These are phyloP conservation scores for Excoecaria cochinchinensis DNA, from an alignment of 345 rosid species.

Conservation along the genomic window DNA sequence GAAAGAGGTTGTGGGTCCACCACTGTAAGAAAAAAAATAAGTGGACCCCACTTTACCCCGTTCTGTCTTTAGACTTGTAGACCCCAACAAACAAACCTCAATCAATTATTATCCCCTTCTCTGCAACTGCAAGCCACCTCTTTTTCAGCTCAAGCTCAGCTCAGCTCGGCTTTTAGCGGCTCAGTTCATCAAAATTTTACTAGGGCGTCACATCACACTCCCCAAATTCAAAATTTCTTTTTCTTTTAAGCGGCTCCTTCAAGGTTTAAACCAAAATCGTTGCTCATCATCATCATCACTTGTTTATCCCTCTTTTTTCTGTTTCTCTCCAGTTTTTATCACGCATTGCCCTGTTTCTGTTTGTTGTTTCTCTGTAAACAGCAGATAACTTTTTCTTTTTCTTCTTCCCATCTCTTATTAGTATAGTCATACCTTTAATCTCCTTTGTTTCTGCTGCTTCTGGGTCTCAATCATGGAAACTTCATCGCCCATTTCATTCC, in stretches of 20 bases:
- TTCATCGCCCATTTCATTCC: conserved; percentile 44
- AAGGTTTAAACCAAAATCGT: conserved; percentile 25
- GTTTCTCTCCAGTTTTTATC: background rate
- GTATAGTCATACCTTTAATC: background rate
- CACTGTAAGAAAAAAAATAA: background rate
- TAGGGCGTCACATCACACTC: background rate
- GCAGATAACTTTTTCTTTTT: background rate
- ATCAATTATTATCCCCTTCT: conserved; percentile 28
- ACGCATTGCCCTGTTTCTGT: conserved; percentile 2
- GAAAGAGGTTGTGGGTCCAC: conserved; percentile 11
- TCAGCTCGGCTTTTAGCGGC: background rate
- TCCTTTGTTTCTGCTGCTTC: background rate
- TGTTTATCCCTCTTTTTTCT: background rate
- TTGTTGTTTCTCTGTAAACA: background rate
- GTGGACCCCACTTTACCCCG: background rate
- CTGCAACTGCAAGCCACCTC: conserved; percentile 2
- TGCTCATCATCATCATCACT: background rate
- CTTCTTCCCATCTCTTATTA: background rate
- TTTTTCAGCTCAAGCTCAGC: background rate
- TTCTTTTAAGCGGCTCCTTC: conserved; percentile 19
- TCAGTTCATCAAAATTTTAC: background rate
- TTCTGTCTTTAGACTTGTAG: background rate
- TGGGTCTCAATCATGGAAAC: conserved; percentile 23
- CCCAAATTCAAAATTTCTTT: conserved; percentile 8
- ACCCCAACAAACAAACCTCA: background rate